A percentile compares a stretch with the other conserved stretches of the same genome.
Conservation (phyloP, 495 filamentous ascomycete species). For the Bryoglossum gracile region DNA sequence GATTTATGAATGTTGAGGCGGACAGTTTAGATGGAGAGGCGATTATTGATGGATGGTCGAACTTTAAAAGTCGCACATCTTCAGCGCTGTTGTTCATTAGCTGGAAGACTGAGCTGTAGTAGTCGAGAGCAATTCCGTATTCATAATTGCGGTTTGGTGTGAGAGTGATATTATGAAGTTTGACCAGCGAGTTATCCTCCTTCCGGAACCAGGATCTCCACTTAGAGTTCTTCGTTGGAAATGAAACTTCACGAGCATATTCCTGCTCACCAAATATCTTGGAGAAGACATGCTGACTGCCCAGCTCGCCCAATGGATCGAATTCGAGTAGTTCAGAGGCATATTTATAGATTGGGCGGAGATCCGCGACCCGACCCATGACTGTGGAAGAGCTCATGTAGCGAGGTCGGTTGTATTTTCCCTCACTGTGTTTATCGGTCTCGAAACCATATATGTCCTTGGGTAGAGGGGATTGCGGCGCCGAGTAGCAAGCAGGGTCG, state of each 20-base stretch:
- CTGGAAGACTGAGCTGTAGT: constrained; percentile 37
- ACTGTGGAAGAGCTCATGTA: constrained; percentile 45
- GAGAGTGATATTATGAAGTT: neutral
- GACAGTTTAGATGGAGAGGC: constrained; percentile 10
- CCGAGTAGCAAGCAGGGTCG: constrained; percentile 45
- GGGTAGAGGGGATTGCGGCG: constrained; percentile 49
- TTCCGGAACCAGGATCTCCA: neutral
- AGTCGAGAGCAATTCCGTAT: constrained; percentile 50
- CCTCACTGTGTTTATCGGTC: constrained; percentile 34
- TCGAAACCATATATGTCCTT: constrained; percentile 50
- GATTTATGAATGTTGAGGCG: constrained; percentile 27
- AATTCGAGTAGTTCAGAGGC: constrained; percentile 3
- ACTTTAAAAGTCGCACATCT: constrained; percentile 7
- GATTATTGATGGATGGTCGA: constrained; percentile 4
- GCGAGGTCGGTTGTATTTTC: constrained; percentile 38
- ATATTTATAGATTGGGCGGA: constrained; percentile 44
- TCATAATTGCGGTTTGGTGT: constrained; percentile 43
- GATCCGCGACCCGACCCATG: constrained; percentile 45
- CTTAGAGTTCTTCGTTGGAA: neutral
- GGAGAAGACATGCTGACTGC: constrained; percentile 41
- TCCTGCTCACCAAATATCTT: constrained; percentile 55
- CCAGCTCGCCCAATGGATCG: neutral
- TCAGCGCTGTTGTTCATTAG: constrained; percentile 6
- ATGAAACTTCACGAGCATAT: constrained; percentile 21
- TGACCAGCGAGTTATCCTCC: neutral